Percentiles rank a stretch among this genome's conserved stretches.
phyloP scores from a whole-genome alignment of 345 rosid species.

The Ceriops decandra region DNA sequence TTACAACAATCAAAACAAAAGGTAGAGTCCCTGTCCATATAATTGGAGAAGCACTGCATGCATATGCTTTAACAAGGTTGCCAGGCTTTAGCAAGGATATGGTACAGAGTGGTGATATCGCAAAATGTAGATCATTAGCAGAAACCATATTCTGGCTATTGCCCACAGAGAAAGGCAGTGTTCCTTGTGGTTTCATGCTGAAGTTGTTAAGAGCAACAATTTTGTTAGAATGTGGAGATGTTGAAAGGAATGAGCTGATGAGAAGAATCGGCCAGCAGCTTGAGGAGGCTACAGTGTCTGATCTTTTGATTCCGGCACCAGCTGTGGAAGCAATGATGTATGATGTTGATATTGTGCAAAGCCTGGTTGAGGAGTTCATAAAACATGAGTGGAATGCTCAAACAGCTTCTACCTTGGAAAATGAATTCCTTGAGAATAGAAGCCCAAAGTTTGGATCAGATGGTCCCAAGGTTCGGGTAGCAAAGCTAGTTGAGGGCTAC shows the following conservation, averaged over 20 bases:
- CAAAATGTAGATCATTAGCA: slow-evolving; percentile 22
- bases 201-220: slow-evolving; percentile 28
- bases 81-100: slow-evolving; percentile 25
- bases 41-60: slow-evolving; percentile 47
- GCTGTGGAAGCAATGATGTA: slow-evolving; percentile 20
- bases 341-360: slow-evolving; percentile 26
- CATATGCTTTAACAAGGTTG: slow-evolving; percentile 34
- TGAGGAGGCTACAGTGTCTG: slow-evolving; percentile 24
- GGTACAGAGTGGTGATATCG: slow-evolving; percentile 22
- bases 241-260: slow-evolving; percentile 29
- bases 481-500: slow-evolving; percentile 30
- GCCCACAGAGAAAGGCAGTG: slow-evolving; percentile 26
- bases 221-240: slow-evolving; percentile 23
- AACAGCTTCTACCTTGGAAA: slow-evolving; percentile 8
- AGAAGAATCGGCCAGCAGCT: slow-evolving; percentile 24
- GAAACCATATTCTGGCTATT: slow-evolving; percentile 25
- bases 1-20: slow-evolving; percentile 33
- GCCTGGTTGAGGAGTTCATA: slow-evolving; percentile 25
- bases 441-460: slow-evolving; percentile 24
- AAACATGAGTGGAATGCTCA: neutral
- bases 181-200: slow-evolving; percentile 34
- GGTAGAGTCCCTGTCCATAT: slow-evolving; percentile 21
- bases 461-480: slow-evolving; percentile 23
- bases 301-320: slow-evolving; percentile 29
- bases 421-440: slow-evolving; percentile 15